Percentiles rank a stretch among this genome's conserved stretches.
These are phyloP conservation scores for Blastomyces gilchristii DNA, from an alignment of 2,329 filamentous ascomycete genomes.

Conservation along the genomic window DNA sequence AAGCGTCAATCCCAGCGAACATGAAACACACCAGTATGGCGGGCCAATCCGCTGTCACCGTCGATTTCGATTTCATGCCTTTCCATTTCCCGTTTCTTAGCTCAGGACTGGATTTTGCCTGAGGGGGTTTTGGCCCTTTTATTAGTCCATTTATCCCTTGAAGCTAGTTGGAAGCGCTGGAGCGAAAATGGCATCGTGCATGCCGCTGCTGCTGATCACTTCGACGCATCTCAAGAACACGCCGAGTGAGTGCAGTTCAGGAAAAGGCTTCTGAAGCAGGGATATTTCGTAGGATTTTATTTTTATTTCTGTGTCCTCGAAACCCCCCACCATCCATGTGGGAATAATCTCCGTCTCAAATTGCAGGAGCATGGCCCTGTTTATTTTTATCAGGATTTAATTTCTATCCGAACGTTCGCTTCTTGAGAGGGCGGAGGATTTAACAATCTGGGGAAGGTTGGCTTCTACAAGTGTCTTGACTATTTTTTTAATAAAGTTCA, in stretches of 20 bases:
- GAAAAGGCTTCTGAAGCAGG: background rate
- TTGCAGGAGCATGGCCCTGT: background rate
- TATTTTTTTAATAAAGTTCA: background rate
- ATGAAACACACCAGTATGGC: background rate
- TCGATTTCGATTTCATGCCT: background rate
- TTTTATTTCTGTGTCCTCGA: background rate
- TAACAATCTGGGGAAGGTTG: background rate
- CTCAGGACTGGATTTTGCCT: background rate
- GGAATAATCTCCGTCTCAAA: background rate
- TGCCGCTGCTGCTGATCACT: background rate
- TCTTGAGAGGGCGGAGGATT: background rate
- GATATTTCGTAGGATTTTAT: background rate
- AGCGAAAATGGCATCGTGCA: conserved; percentile 3
- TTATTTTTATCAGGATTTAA: conserved; percentile 2
- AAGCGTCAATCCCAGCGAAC: background rate
- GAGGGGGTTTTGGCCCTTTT: background rate
- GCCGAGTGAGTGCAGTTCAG: background rate
- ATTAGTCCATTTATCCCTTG: background rate
- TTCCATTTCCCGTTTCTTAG: background rate
- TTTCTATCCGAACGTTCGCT: background rate
- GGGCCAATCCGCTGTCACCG: background rate
- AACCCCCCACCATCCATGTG: background rate
- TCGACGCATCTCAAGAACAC: background rate
- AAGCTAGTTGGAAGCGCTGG: background rate
- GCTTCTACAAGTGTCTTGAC: background rate